A percentile compares a stretch with the other conserved stretches of the same genome.
phyloP scores from a whole-genome alignment of 176 grass and related monocot species.

The Phoenix roebelenii region DNA sequence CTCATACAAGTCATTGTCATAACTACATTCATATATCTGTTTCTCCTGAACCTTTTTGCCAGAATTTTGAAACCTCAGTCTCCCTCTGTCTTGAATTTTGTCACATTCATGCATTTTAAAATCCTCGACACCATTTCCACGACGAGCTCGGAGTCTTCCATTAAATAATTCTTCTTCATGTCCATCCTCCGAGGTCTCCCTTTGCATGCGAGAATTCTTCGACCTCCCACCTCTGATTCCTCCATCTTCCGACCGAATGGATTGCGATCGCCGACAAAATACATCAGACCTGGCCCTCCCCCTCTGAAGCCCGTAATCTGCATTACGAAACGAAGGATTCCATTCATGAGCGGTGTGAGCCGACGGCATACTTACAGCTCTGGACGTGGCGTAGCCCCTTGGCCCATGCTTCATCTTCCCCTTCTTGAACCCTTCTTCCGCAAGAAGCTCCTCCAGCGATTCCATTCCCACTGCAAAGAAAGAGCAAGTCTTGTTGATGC shows the following conservation, averaged over 20 bases:
- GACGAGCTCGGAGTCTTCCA: background rate
- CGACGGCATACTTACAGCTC: slow-evolving; percentile 8
- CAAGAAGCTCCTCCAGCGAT: slow-evolving; percentile 6
- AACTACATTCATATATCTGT: too few species aligned
- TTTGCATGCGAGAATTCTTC: background rate
- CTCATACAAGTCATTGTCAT: background rate
- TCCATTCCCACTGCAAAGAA: background rate
- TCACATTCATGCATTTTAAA: background rate
- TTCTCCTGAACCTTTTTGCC: too few species aligned
- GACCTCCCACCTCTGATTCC: background rate
- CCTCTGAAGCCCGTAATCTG: background rate
- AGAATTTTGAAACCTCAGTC: too few species aligned
- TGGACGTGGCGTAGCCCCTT: background rate
- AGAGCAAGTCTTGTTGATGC: too few species aligned
- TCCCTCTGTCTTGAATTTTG: background rate
- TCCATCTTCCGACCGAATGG: background rate
- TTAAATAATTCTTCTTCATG: background rate
- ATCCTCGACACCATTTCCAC: background rate
- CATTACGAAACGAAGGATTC: background rate
- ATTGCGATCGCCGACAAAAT: background rate
- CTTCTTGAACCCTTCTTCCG: slow-evolving; percentile 3
- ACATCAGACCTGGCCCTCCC: background rate
- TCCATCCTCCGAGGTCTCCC: background rate
- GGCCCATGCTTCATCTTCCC: background rate
- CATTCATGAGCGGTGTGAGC: background rate